Conservation (phyloP, 768 basidiomycete genomes). For the Lactifluus pinguis region DNA sequence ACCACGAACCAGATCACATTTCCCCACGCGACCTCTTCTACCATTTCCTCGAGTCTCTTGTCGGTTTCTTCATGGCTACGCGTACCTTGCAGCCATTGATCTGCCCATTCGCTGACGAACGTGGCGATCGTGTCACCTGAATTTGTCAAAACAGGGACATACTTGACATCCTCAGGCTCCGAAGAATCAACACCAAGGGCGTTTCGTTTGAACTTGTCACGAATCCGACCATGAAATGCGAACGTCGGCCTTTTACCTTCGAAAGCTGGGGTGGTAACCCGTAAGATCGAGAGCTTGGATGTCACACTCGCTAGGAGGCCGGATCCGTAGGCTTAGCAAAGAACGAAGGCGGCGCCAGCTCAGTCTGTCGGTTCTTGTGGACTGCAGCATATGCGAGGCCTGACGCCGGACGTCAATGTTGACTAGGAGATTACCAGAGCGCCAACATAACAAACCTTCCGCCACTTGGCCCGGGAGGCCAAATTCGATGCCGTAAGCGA, state of each 20-base stretch:
- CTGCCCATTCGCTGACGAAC: slow-evolving; percentile 20
- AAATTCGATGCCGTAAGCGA: slow-evolving; percentile 57
- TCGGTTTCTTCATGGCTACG: slow-evolving; percentile 16
- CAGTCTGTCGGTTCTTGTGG: slow-evolving; percentile 31
- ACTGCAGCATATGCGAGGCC: slow-evolving; percentile 51
- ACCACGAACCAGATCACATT: slow-evolving; percentile 47
- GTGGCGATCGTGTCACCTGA: slow-evolving; percentile 16
- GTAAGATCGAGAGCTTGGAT: slow-evolving; percentile 19
- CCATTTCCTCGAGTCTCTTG: slow-evolving; percentile 39
- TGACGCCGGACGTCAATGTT: slow-evolving; percentile 18
- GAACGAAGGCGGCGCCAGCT: slow-evolving; percentile 27
- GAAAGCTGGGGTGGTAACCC: slow-evolving; percentile 20
- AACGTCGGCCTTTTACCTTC: slow-evolving; percentile 32
- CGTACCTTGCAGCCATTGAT: slow-evolving; percentile 10
- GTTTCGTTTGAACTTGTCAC: slow-evolving; percentile 26
- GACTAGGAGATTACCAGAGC: background rate
- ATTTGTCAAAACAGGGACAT: slow-evolving; percentile 14
- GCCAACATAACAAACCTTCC: slow-evolving; percentile 38
- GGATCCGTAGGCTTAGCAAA: slow-evolving; percentile 14
- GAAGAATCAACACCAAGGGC: slow-evolving; percentile 2
- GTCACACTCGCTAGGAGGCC: slow-evolving; percentile 20
- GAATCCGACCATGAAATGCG: slow-evolving; percentile 45
- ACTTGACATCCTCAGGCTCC: background rate
- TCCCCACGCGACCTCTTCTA: slow-evolving; percentile 56
- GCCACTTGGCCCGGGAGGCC: slow-evolving; percentile 47